phyloP scores from a whole-genome alignment of 23 red algal genomes.

The Gracilaria domingensis region DNA sequence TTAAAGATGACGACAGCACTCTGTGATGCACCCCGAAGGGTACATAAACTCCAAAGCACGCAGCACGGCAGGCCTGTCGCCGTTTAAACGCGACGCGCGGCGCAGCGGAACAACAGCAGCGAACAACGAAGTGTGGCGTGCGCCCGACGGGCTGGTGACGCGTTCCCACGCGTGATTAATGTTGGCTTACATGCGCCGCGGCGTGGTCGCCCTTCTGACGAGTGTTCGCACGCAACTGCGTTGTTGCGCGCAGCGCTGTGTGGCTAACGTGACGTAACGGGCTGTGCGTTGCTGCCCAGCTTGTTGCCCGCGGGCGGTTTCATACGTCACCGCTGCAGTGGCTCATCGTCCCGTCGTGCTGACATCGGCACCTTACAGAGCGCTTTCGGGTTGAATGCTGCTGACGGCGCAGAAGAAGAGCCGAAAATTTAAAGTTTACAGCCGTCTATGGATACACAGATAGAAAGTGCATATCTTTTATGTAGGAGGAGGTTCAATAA shows the following conservation, averaged over 20 bases:
- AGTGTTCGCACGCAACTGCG: background rate
- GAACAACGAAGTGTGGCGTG: background rate
- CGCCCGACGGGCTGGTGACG: background rate
- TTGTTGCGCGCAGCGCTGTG: constrained; percentile 1
- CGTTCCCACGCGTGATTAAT: background rate
- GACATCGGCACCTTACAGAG: background rate
- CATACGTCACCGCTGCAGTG: too few species aligned
- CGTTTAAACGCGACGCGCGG: background rate
- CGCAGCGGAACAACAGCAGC: too few species aligned
- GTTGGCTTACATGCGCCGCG: background rate
- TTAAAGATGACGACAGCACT: too few species aligned
- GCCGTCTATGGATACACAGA: too few species aligned
- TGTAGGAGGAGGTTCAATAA: too few species aligned
- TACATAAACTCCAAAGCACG: too few species aligned
- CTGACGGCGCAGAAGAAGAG: too few species aligned
- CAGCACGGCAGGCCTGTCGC: too few species aligned
- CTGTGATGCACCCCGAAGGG: too few species aligned
- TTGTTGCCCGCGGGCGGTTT: background rate
- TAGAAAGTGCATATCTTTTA: too few species aligned
- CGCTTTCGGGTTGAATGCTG: background rate
- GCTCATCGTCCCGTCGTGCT: background rate
- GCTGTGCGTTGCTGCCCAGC: background rate
- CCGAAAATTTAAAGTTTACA: too few species aligned
- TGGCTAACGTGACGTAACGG: background rate
- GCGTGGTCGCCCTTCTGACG: background rate